Conservation (phyloP, 2,329 filamentous ascomycete genomes). For the Arthrobotrys sphaeroides region DNA sequence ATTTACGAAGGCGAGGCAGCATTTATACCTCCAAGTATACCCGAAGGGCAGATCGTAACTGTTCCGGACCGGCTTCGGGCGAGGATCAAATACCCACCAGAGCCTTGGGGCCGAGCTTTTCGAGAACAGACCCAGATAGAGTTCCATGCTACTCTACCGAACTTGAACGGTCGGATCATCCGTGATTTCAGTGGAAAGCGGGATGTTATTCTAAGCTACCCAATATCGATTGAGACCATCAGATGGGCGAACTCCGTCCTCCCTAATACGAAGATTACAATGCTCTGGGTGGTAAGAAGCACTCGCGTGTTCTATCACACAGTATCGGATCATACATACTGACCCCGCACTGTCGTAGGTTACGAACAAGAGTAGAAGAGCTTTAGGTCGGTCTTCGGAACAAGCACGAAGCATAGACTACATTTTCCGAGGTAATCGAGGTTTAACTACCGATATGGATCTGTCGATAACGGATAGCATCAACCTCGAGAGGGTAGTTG, state of each 20-base stretch:
- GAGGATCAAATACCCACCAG: constrained; percentile 9
- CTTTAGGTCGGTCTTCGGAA: constrained; percentile 1
- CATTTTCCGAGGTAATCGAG: constrained; percentile 10
- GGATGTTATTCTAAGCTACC: constrained; percentile 11
- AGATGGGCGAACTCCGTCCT: constrained; percentile 24
- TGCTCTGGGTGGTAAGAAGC: constrained; percentile 16
- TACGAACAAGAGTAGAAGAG: constrained; percentile 26
- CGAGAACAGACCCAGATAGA: constrained; percentile 1
- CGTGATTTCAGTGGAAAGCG: constrained; percentile 16
- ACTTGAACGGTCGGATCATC: constrained; percentile 12
- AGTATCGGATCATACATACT: no score
- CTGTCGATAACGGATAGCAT: not conserved
- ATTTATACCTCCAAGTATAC: constrained; percentile 18
- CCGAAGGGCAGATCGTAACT: not conserved
- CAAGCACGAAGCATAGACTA: not conserved
- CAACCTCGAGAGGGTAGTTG: not conserved
- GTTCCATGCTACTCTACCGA: constrained; percentile 5
- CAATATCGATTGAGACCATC: constrained; percentile 1
- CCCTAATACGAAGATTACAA: constrained; percentile 1
- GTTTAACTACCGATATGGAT: not conserved
- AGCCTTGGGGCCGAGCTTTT: constrained; percentile 9
- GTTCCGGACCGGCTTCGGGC: constrained; percentile 6
- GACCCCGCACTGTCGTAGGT: not conserved
- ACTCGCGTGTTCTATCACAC: no score
- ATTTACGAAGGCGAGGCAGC: not conserved